A percentile compares a stretch with the other conserved stretches of the same genome.
These are phyloP conservation scores for Rhododendron williamsianum DNA, from an alignment of 148 eudicot genomes.

Conservation along the genomic window DNA sequence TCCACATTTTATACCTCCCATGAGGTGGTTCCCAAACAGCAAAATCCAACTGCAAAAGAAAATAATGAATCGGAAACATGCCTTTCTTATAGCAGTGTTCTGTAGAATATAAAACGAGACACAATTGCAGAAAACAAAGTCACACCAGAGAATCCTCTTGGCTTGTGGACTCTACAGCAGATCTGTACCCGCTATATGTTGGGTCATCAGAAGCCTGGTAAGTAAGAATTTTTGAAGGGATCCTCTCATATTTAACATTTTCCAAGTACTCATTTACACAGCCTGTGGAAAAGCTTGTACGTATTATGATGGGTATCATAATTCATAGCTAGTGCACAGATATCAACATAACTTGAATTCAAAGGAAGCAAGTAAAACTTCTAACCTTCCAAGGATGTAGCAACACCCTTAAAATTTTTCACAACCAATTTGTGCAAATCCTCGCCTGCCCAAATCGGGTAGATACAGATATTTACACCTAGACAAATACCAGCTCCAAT, in stretches of 20 bases:
- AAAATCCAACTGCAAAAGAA: constrained; percentile 37
- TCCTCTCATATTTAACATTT: constrained; percentile 39
- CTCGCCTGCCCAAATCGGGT: constrained; percentile 80
- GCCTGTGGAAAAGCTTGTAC: constrained; percentile 21
- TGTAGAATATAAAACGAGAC: background rate
- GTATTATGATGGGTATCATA: background rate
- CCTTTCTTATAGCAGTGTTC: background rate
- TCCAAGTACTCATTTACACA: constrained; percentile 49
- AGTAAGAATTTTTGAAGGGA: constrained; percentile 51
- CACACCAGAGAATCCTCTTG: constrained; percentile 57
- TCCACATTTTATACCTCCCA: constrained; percentile 53
- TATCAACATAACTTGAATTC: background rate
- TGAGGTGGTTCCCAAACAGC: constrained; percentile 79
- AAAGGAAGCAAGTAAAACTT: background rate
- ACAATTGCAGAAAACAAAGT: background rate
- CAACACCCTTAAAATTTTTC: constrained; percentile 60
- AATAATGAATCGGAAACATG: background rate
- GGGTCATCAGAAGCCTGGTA: constrained; percentile 58
- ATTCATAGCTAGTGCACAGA: background rate
- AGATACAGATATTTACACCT: constrained; percentile 44
- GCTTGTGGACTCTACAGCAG: constrained; percentile 55
- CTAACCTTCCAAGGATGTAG: constrained; percentile 60
- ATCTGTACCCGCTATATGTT: constrained; percentile 47
- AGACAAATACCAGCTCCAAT: constrained; percentile 56
- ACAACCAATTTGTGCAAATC: constrained; percentile 71